phyloP scores from a whole-genome alignment of 2,329 filamentous ascomycete genomes.

The Colletotrichum orchidophilum region DNA sequence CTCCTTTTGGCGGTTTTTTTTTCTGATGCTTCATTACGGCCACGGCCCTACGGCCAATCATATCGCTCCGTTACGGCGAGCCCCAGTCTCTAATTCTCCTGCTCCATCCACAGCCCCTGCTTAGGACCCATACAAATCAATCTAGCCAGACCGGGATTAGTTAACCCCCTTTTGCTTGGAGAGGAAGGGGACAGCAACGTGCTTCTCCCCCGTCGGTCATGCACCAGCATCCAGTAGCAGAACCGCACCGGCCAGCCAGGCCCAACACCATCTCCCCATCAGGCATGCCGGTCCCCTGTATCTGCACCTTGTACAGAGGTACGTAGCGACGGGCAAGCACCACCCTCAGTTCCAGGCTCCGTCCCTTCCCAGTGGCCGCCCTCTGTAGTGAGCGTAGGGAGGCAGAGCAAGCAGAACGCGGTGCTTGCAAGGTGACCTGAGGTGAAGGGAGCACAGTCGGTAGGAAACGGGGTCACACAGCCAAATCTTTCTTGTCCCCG shows the following conservation, averaged over 20 bases:
- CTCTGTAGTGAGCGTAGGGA: not conserved
- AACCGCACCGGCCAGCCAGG: not conserved
- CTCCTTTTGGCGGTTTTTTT: conserved; percentile 32
- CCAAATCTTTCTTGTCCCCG: conserved; percentile 30
- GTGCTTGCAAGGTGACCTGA: not conserved
- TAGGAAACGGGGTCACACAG: conserved; percentile 25
- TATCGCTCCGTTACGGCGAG: not conserved
- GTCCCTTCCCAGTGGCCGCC: not conserved
- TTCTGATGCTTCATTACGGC: conserved; percentile 32
- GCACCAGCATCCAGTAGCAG: conserved; percentile 8
- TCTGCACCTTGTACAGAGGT: conserved; percentile 4
- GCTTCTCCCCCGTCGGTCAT: not conserved
- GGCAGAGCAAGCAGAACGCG: not conserved
- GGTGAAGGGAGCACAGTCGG: conserved; percentile 10
- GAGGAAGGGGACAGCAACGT: conserved; percentile 20
- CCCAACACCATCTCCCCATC: not conserved
- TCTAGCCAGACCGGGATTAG: conserved; percentile 20
- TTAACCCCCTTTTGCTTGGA: conserved; percentile 28
- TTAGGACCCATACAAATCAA: conserved; percentile 2
- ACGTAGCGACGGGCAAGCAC: not conserved
- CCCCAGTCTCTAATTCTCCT: conserved; percentile 28
- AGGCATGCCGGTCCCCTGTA: conserved; percentile 2
- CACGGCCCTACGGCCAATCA: conserved; percentile 11
- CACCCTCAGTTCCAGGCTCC: not conserved
- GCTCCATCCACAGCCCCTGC: conserved; percentile 22